phyloP scores from a whole-genome alignment of 495 filamentous ascomycete species.

The Trichoderma reesei region DNA sequence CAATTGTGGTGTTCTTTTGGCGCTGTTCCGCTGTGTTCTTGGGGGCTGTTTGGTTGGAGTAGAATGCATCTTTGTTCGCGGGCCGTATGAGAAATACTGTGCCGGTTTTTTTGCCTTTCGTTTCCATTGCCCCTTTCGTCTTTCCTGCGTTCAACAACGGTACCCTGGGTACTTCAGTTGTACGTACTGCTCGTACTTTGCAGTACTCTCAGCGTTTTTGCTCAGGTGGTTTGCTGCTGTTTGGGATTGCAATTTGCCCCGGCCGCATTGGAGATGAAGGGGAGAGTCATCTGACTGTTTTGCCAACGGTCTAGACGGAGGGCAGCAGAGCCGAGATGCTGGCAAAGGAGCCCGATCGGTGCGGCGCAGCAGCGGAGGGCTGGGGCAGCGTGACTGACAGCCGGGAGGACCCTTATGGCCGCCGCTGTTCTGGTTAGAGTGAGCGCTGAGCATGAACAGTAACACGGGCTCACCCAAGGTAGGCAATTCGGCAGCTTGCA shows the following conservation, averaged over 20 bases:
- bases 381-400: not conserved
- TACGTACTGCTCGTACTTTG: not conserved
- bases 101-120: not conserved
- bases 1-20: not conserved
- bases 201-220: not conserved
- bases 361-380: constrained; percentile 1
- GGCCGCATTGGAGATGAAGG: not conserved
- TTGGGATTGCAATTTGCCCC: not conserved
- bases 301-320: constrained; percentile 4
- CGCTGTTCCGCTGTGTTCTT: not conserved
- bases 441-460: too few relatives aligned
- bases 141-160: not conserved
- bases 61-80: not conserved
- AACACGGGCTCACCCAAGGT: too few relatives aligned
- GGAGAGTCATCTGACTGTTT: not conserved
- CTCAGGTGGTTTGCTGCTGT: not conserved
- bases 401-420: too few relatives aligned
- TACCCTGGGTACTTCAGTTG: too few relatives aligned
- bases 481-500: too few relatives aligned
- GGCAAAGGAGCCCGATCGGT: not conserved
- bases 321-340: not conserved
- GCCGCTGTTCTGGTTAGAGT: too few relatives aligned
- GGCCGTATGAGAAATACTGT: not conserved
- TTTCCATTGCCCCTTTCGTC: constrained; percentile 2
- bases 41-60: not conserved